Evolutionary conservation across 2,329 filamentous ascomycete genomes (phyloP).

Genomic region (Neonectria neomacrospora): DNA sequence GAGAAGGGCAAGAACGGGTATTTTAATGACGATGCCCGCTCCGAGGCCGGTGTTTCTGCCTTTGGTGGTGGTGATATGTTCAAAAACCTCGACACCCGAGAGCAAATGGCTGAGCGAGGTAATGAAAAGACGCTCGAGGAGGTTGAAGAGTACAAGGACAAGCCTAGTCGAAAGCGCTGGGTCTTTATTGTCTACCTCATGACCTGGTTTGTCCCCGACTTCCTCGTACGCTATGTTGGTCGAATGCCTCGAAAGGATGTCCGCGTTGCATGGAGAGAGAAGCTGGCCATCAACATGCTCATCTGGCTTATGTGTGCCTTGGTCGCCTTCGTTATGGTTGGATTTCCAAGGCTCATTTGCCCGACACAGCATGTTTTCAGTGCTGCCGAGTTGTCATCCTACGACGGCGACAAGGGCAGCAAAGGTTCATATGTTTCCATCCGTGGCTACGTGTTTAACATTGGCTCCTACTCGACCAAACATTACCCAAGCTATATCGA

Average conservation of each 20-base stretch:
- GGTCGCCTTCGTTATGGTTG: constrained; percentile 88
- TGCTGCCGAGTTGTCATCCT: constrained; percentile 75
- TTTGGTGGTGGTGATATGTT: constrained; percentile 97
- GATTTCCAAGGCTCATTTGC: constrained; percentile 89
- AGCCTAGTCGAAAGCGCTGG: constrained; percentile 88
- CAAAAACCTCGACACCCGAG: constrained; percentile 91
- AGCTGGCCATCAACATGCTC: constrained; percentile 96
- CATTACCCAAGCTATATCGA: constrained; percentile 76
- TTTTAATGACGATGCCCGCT: constrained; percentile 89
- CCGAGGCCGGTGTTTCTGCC: constrained; percentile 91
- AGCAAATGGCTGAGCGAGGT: constrained; percentile 94
- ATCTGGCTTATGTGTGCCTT: constrained; percentile 89
- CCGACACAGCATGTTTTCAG: constrained; percentile 92
- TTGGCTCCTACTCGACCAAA: constrained; percentile 75
- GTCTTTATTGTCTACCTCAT: constrained; percentile 83
- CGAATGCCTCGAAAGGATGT: constrained; percentile 94
- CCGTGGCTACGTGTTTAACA: constrained; percentile 88
- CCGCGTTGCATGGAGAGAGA: constrained; percentile 93
- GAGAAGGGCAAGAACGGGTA: constrained; percentile 84
- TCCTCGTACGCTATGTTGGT: constrained; percentile 79
- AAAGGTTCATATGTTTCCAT: constrained; percentile 78
- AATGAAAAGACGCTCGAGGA: constrained; percentile 91
- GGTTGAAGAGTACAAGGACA: constrained; percentile 85
- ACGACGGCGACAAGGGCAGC: constrained; percentile 76
- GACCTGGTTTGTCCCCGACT: constrained; percentile 90